phyloP scores from a whole-genome alignment of 2,329 filamentous ascomycete species.

The Conoideocrella luteorostrata region DNA sequence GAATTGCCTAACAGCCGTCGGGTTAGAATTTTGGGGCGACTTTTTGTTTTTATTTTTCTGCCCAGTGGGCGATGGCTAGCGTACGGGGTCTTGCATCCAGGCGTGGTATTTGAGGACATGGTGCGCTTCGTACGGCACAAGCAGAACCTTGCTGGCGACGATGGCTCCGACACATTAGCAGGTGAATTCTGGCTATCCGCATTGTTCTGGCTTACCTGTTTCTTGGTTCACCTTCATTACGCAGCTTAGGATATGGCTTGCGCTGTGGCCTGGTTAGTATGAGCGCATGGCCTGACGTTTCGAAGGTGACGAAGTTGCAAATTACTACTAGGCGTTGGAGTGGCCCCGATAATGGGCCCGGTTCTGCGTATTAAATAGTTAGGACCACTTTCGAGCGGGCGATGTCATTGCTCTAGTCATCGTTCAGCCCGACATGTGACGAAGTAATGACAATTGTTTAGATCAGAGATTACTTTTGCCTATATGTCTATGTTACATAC shows the following conservation, averaged over 20 bases:
- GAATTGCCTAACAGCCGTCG: constrained; percentile 53
- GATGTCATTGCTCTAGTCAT: too few relatives aligned
- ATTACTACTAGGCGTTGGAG: too few relatives aligned
- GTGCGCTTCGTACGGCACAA: constrained; percentile 77
- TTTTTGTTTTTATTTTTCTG: not conserved
- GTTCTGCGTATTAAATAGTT: too few relatives aligned
- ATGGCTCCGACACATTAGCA: constrained; percentile 46
- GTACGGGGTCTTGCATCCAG: constrained; percentile 83
- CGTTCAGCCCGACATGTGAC: too few relatives aligned
- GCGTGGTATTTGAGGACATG: constrained; percentile 79
- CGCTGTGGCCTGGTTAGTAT: too few relatives aligned
- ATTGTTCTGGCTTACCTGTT: constrained; percentile 28
- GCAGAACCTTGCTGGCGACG: constrained; percentile 56
- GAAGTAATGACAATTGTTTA: too few relatives aligned
- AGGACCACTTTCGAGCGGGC: too few relatives aligned
- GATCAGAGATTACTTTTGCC: too few relatives aligned
- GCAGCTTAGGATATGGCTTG: not conserved
- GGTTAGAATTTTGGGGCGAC: constrained; percentile 10
- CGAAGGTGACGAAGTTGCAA: not conserved
- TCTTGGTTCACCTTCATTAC: constrained; percentile 40
- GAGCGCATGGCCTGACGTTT: too few relatives aligned
- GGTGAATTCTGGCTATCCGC: too few relatives aligned
- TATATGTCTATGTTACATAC: too few relatives aligned
- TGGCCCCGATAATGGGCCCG: not conserved
- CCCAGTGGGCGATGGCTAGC: not conserved